Conservation (phyloP, 2,329 filamentous ascomycete species). For the Septoria petroselini region DNA sequence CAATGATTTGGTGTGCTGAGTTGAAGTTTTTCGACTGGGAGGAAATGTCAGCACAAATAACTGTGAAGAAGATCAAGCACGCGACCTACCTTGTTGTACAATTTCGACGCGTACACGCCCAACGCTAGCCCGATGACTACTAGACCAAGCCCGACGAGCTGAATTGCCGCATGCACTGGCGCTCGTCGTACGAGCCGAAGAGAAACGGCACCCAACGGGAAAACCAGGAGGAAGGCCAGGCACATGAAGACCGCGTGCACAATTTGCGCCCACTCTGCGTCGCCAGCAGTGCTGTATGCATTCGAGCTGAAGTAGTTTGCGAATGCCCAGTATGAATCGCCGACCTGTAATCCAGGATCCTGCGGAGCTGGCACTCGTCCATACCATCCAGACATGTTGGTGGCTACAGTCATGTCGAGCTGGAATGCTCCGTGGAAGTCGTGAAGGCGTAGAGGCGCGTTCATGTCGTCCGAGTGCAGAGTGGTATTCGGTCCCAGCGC, state of each 20-base stretch:
- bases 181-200: slow-evolving; percentile 43
- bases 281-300: slow-evolving; percentile 26
- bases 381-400: slow-evolving; percentile 29
- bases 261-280: slow-evolving; percentile 22
- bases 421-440: slow-evolving; percentile 42
- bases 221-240: slow-evolving; percentile 39
- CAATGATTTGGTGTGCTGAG: slow-evolving; percentile 49
- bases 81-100: slow-evolving; percentile 43
- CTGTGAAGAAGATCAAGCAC: background rate
- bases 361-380: slow-evolving; percentile 40
- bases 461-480: slow-evolving; percentile 32
- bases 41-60: slow-evolving; percentile 7
- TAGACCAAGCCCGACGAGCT: slow-evolving; percentile 40
- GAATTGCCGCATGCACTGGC: slow-evolving; percentile 43
- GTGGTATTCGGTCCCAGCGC: slow-evolving; percentile 40
- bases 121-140: slow-evolving; percentile 42
- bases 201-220: slow-evolving; percentile 38
- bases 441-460: slow-evolving; percentile 41
- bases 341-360: slow-evolving; percentile 26
- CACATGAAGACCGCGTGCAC: slow-evolving; percentile 38
- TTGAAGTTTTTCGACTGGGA: slow-evolving; percentile 43
- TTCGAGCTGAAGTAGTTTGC: slow-evolving; percentile 31
- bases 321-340: slow-evolving; percentile 27
- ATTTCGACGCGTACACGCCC: slow-evolving; percentile 43
- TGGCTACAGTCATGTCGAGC: slow-evolving; percentile 43